Percentiles rank a stretch among this genome's conserved stretches.
Evolutionary conservation across 2,329 filamentous ascomycete species (phyloP).

Genomic region (Penicillium glabrum): DNA sequence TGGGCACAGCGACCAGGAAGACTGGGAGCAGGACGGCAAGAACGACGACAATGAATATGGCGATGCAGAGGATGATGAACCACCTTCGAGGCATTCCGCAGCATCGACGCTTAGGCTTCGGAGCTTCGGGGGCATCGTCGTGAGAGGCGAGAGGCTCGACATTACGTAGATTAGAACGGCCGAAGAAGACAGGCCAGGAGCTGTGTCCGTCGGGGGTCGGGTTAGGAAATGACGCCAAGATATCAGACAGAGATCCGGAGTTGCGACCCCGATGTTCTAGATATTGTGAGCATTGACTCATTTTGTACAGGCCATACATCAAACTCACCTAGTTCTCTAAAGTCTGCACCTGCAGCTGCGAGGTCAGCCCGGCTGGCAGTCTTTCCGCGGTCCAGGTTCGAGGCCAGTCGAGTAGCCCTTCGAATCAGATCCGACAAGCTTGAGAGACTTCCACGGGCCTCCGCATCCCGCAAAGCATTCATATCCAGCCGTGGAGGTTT

Average conservation of each 20-base stretch:
- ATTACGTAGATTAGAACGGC: conserved; percentile 36
- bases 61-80: conserved; percentile 65
- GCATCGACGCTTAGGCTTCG: conserved; percentile 57
- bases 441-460: conserved; percentile 84
- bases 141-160: conserved; percentile 23
- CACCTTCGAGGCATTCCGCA: conserved; percentile 83
- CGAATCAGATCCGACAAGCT: conserved; percentile 89
- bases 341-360: conserved; percentile 34
- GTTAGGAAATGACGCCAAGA: conserved; percentile 65
- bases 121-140: conserved; percentile 26
- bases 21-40: conserved; percentile 81
- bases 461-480: conserved; percentile 75
- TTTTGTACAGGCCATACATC: not conserved
- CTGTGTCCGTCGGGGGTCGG: conserved; percentile 49
- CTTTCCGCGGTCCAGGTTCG: conserved; percentile 81
- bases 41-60: conserved; percentile 70
- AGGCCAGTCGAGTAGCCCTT: conserved; percentile 80
- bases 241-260: conserved; percentile 61
- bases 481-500: conserved; percentile 76
- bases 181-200: conserved; percentile 42
- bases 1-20: conserved; percentile 60
- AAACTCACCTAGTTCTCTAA: conserved; percentile 28
- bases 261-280: conserved; percentile 32
- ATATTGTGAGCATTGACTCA: conserved; percentile 1
- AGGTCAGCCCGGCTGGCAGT: conserved; percentile 60